phyloP scores from a whole-genome alignment of 1,139 yeast species.

The Blastobotrys apis region DNA sequence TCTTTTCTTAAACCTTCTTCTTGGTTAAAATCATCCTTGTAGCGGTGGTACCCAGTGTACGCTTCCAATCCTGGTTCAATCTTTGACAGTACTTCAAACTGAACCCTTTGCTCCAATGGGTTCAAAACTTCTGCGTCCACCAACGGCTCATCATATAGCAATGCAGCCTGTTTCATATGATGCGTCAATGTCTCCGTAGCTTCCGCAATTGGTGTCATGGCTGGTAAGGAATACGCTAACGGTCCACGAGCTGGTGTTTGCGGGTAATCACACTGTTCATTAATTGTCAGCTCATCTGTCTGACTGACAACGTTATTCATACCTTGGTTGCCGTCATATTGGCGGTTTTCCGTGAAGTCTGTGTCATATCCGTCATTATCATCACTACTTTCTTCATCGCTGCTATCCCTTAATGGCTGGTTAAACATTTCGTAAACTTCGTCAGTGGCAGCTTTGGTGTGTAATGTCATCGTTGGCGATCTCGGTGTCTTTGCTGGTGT shows the following conservation, averaged over 20 bases:
- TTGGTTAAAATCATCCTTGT: constrained; percentile 27
- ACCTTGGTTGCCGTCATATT: constrained; percentile 16
- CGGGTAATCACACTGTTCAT: constrained; percentile 16
- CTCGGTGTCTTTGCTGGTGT: constrained; percentile 20
- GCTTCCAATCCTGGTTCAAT: constrained; percentile 28
- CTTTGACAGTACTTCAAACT: constrained; percentile 25
- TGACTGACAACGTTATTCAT: constrained; percentile 16
- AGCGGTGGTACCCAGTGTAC: constrained; percentile 32
- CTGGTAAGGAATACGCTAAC: constrained; percentile 15
- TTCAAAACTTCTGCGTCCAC: constrained; percentile 22
- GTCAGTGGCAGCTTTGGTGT: constrained; percentile 68
- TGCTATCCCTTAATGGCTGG: constrained; percentile 45
- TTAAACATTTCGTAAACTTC: constrained; percentile 78
- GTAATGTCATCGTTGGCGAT: constrained; percentile 72
- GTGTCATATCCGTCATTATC: constrained; percentile 14
- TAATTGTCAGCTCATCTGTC: constrained; percentile 19
- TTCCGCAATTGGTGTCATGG: constrained; percentile 36
- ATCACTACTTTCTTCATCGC: constrained; percentile 15
- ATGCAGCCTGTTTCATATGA: constrained; percentile 6
- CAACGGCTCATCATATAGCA: constrained; percentile 9
- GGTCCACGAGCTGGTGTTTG: constrained; percentile 13
- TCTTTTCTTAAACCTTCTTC: constrained; percentile 15
- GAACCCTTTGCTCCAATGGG: constrained; percentile 34
- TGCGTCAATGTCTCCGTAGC: constrained; percentile 27
- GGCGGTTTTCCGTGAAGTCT: constrained; percentile 11